Percentiles rank a stretch among this genome's conserved stretches.
Evolutionary conservation across 169 alveolate genomes (phyloP).

Genomic region (Eimeria mitis): DNA sequence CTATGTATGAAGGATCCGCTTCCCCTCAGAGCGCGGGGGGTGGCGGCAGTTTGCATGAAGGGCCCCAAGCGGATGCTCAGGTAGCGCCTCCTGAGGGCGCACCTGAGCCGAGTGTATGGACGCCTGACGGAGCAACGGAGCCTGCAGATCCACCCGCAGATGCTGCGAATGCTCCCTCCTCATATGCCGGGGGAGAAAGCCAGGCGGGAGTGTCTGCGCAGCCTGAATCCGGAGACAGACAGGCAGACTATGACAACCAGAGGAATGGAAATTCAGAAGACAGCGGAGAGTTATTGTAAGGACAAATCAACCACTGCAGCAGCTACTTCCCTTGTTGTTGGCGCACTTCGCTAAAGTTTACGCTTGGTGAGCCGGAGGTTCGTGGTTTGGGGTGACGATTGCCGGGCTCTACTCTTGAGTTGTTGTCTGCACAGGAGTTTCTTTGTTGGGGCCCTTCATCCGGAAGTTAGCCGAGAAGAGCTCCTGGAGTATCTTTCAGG

Average conservation of each 20-base stretch:
- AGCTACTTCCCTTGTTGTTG: neutral
- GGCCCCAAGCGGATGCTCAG: conserved; percentile 7
- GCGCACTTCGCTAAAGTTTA: neutral
- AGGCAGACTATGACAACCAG: conserved; percentile 16
- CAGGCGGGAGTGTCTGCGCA: conserved; percentile 39
- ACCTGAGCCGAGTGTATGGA: conserved; percentile 68
- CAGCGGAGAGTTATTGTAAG: neutral
- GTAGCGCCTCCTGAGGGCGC: conserved; percentile 36
- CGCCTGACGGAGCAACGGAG: conserved; percentile 68
- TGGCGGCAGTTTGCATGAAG: conserved; percentile 36
- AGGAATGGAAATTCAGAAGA: conserved; percentile 14
- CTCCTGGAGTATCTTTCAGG: conserved; percentile 56
- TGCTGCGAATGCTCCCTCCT: conserved; percentile 6
- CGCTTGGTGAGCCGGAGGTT: neutral
- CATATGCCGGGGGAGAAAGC: conserved; percentile 4
- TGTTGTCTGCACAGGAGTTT: conserved; percentile 25
- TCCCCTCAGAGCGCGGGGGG: conserved; percentile 68
- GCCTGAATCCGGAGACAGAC: conserved; percentile 31
- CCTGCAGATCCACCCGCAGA: conserved; percentile 59
- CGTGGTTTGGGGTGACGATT: neutral
- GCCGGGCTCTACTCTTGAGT: neutral
- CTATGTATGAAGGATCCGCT: conserved; percentile 68
- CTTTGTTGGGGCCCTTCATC: conserved; percentile 69
- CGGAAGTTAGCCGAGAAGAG: conserved; percentile 44
- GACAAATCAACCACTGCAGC: neutral